phyloP scores from a whole-genome alignment of 2,329 filamentous ascomycete species.

The Byssochlamys sp. region DNA sequence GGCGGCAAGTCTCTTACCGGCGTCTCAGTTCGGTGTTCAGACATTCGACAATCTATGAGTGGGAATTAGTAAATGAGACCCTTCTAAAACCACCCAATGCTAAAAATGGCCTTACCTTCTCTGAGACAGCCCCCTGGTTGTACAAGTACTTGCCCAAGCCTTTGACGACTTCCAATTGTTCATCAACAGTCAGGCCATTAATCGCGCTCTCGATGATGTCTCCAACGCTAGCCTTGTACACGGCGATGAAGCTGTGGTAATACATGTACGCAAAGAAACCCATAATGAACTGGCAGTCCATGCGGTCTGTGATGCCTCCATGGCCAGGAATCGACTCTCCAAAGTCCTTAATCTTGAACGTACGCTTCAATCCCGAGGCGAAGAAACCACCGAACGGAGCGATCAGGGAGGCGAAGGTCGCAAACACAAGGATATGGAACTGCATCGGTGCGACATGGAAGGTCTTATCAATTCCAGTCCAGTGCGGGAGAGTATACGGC shows the following conservation, averaged over 20 bases:
- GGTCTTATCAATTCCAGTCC: slow-evolving; percentile 61
- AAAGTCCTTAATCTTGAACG: slow-evolving; percentile 99
- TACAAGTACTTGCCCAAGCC: slow-evolving; percentile 55
- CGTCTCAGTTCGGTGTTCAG: slow-evolving; percentile 27
- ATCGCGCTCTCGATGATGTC: slow-evolving; percentile 85
- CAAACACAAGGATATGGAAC: slow-evolving; percentile 80
- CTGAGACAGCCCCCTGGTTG: slow-evolving; percentile 51
- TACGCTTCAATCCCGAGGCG: slow-evolving; percentile 90
- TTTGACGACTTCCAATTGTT: slow-evolving; percentile 72
- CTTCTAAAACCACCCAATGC: background rate
- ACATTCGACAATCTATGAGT: slow-evolving; percentile 26
- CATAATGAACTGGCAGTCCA: slow-evolving; percentile 99
- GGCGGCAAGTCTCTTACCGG: slow-evolving; percentile 12
- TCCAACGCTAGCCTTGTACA: slow-evolving; percentile 75
- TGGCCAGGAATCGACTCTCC: slow-evolving; percentile 96
- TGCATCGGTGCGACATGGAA: slow-evolving; percentile 80
- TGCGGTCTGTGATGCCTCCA: slow-evolving; percentile 94
- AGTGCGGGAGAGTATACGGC: slow-evolving; percentile 61
- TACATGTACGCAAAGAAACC: slow-evolving; percentile 98
- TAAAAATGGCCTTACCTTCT: slow-evolving; percentile 36
- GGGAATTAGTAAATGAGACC: slow-evolving; percentile 8
- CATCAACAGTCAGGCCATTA: slow-evolving; percentile 72
- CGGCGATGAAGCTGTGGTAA: slow-evolving; percentile 91
- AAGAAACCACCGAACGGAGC: slow-evolving; percentile 98
- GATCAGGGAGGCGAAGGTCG: slow-evolving; percentile 89